Evolutionary conservation across 768 basidiomycete genomes (phyloP).

Genomic region (Termitomyces sp.): DNA sequence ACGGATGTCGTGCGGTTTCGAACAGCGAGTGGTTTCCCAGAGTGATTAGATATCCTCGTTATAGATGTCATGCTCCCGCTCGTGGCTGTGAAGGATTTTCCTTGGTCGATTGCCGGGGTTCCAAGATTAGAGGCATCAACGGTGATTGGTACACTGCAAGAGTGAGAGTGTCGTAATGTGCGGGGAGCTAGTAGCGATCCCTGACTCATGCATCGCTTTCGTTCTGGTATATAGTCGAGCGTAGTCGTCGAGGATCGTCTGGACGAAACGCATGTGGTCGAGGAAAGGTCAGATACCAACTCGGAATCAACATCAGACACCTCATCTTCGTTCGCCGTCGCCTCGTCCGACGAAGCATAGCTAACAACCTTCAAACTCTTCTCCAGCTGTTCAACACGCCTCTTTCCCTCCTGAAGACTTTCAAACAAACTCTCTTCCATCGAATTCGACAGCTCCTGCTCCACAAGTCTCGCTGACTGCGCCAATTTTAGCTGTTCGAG

Average conservation of each 20-base stretch:
- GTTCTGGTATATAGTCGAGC: not conserved
- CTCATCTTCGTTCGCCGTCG: constrained; percentile 7
- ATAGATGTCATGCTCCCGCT: not conserved
- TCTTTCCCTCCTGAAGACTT: constrained; percentile 20
- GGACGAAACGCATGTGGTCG: constrained; percentile 19
- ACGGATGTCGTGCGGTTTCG: constrained; percentile 13
- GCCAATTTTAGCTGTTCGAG: constrained; percentile 33
- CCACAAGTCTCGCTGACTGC: constrained; percentile 31
- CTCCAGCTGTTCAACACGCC: constrained; percentile 20
- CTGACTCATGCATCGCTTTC: constrained; percentile 7
- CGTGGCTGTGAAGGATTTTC: not conserved
- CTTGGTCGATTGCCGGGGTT: not conserved
- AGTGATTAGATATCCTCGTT: constrained; percentile 8
- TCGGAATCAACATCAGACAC: constrained; percentile 1
- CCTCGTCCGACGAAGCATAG: constrained; percentile 12
- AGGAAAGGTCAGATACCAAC: constrained; percentile 10
- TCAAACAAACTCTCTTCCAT: constrained; percentile 33
- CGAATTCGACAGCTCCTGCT: constrained; percentile 38
- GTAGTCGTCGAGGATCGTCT: not conserved
- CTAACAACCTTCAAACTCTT: constrained; percentile 15
- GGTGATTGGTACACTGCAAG: not conserved
- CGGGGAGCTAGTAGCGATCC: not conserved
- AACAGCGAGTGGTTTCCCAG: constrained; percentile 10
- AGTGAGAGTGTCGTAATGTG: not conserved
- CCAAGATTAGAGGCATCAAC: not conserved